Conservation (phyloP, 176 grass and related monocot genomes). For the Phragmites australis region DNA sequence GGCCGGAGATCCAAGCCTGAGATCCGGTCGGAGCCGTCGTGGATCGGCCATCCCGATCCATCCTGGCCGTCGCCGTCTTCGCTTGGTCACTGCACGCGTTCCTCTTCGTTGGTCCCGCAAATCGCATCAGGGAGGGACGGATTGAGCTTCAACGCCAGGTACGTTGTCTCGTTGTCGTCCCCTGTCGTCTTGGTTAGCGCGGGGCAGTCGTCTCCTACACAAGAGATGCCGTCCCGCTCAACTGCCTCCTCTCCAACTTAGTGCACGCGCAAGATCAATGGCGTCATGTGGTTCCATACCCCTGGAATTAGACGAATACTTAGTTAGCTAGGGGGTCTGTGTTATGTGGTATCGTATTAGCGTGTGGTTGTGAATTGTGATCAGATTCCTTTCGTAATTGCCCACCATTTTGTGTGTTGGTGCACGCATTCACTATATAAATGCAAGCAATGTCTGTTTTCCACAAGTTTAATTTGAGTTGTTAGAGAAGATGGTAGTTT, state of each 20-base stretch:
- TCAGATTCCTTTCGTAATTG: not conserved
- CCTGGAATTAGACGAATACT: too few species aligned
- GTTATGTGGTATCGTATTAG: not conserved
- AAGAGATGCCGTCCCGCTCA: too few species aligned
- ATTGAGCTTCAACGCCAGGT: not conserved
- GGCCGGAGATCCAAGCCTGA: not conserved
- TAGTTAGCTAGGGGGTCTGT: not conserved
- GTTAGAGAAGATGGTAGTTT: not conserved
- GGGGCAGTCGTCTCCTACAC: too few species aligned
- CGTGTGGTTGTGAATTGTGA: not conserved
- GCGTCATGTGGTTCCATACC: too few species aligned
- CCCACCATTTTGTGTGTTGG: not conserved
- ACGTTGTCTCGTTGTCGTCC: not conserved
- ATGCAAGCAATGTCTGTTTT: not conserved
- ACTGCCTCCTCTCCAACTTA: too few species aligned
- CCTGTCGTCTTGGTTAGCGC: too few species aligned
- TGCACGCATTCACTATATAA: not conserved
- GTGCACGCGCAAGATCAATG: too few species aligned
- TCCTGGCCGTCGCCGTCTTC: not conserved
- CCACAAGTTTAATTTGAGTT: not conserved
- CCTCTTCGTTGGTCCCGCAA: too few species aligned
- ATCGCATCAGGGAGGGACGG: not conserved
- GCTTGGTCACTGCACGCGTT: too few species aligned
- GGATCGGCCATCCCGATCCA: not conserved
- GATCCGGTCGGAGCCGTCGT: not conserved